Evolutionary conservation across 2,329 filamentous ascomycete genomes (phyloP).

Genomic region (Colletotrichum sp.): DNA sequence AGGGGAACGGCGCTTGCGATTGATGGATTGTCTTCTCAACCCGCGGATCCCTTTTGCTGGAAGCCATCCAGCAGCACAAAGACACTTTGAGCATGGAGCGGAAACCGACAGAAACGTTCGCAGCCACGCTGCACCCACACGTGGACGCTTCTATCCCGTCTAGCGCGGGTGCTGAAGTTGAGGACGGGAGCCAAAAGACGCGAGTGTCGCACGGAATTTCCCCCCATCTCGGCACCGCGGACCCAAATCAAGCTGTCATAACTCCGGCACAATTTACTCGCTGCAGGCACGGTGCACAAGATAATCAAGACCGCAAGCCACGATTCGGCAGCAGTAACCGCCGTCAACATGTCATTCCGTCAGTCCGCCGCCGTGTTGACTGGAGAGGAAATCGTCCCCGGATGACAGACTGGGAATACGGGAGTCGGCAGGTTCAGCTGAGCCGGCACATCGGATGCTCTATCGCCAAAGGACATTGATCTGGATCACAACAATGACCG

Average conservation of each 20-base stretch:
- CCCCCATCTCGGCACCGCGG: neutral
- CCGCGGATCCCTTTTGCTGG: neutral
- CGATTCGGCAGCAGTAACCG: neutral
- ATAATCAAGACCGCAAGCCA: neutral
- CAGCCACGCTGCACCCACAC: neutral
- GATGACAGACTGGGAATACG: neutral
- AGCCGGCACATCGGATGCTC: neutral
- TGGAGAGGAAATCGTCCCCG: neutral
- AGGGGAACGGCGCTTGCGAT: neutral
- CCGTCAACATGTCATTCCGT: neutral
- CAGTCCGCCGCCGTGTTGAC: neutral
- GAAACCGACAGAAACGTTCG: neutral
- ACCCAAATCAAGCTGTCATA: neutral
- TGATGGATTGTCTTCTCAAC: neutral
- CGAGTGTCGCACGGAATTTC: neutral
- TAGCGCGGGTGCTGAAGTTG: neutral
- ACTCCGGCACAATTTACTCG: neutral
- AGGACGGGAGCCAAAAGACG: neutral
- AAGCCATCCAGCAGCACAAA: neutral
- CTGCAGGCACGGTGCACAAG: neutral
- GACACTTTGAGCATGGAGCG: neutral
- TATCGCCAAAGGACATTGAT: neutral
- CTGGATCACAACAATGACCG: neutral
- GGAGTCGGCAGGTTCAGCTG: slow-evolving; percentile 4
- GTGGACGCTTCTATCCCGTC: neutral